Conservation (phyloP, 2,329 filamentous ascomycete genomes). For the Stagonosporopsis rhizophila region DNA sequence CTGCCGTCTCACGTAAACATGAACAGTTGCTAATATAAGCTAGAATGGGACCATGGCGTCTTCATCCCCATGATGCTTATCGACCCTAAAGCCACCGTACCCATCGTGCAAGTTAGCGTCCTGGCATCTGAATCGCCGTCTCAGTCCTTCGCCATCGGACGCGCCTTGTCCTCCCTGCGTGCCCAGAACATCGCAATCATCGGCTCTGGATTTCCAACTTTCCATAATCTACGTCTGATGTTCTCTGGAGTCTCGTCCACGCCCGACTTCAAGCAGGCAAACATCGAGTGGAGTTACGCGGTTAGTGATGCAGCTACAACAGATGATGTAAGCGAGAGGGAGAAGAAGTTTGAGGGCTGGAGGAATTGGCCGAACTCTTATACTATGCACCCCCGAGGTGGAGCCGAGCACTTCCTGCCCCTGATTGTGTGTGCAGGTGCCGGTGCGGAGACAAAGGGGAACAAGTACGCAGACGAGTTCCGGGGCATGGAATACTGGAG, state of each 20-base stretch:
- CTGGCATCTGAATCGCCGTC: slow-evolving; percentile 60
- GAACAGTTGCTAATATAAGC: not conserved
- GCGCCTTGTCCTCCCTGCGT: slow-evolving; percentile 60
- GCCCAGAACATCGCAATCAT: slow-evolving; percentile 63
- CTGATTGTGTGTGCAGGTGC: slow-evolving; percentile 64
- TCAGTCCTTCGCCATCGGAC: slow-evolving; percentile 61
- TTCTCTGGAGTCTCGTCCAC: slow-evolving; percentile 40
- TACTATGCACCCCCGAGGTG: slow-evolving; percentile 61
- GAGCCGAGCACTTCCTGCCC: slow-evolving; percentile 67
- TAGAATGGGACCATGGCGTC: slow-evolving; percentile 67
- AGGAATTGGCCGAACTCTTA: slow-evolving; percentile 57
- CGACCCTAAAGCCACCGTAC: slow-evolving; percentile 59
- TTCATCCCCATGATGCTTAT: slow-evolving; percentile 65
- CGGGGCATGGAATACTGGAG: slow-evolving; percentile 60
- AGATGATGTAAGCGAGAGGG: slow-evolving; percentile 46
- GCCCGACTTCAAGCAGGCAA: slow-evolving; percentile 41
- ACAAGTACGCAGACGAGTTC: slow-evolving; percentile 59
- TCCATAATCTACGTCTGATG: slow-evolving; percentile 63
- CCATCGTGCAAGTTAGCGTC: slow-evolving; percentile 66
- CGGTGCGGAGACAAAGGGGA: slow-evolving; percentile 52
- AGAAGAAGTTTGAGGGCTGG: slow-evolving; percentile 56
- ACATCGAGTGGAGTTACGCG: slow-evolving; percentile 56
- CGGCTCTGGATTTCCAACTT: slow-evolving; percentile 66
- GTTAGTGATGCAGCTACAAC: slow-evolving; percentile 54
- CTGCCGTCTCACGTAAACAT: not conserved